Percentiles rank a stretch among this genome's conserved stretches.
Evolutionary conservation across 805 yeast species (phyloP).

Genomic region (Debaryomyces prosopidis): DNA sequence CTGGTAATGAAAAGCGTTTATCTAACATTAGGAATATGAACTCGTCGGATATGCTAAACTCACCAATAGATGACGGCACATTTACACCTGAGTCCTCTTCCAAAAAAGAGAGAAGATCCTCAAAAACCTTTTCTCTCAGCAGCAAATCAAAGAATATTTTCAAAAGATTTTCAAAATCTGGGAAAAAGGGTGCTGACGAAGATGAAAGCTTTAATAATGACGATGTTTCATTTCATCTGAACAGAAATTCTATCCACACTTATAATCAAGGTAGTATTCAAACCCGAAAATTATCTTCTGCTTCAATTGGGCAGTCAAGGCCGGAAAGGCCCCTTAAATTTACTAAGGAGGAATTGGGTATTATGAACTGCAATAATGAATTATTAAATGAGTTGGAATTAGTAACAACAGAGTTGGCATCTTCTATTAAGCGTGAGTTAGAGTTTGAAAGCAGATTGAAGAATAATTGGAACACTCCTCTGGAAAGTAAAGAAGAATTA

Average conservation of each 20-base stretch:
- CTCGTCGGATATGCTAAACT: not conserved
- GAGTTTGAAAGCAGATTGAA: conserved; percentile 49
- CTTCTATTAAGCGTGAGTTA: conserved; percentile 70
- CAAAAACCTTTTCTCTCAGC: conserved; percentile 25
- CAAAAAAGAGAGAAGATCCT: conserved; percentile 16
- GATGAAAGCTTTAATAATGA: conserved; percentile 7
- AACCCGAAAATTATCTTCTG: not conserved
- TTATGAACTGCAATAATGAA: conserved; percentile 59
- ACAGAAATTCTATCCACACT: conserved; percentile 11
- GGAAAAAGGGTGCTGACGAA: conserved; percentile 17
- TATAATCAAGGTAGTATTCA: not conserved
- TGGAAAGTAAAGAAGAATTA: conserved; percentile 3
- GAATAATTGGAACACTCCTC: conserved; percentile 6
- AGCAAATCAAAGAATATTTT: conserved; percentile 32
- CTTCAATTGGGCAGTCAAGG: not conserved
- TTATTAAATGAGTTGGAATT: conserved; percentile 64
- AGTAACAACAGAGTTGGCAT: conserved; percentile 71
- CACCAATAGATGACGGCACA: conserved; percentile 1
- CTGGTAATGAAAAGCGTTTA: not conserved
- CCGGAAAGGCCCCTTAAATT: conserved; percentile 29
- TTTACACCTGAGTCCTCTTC: conserved; percentile 4
- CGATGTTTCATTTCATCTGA: conserved; percentile 7
- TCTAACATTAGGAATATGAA: not conserved
- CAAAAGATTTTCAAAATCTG: conserved; percentile 32
- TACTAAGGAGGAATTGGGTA: conserved; percentile 60